A percentile compares a stretch with the other conserved stretches of the same genome.
These are phyloP conservation scores for Xanthoconium stramineum DNA, from an alignment of 768 basidiomycete genomes.

Conservation along the genomic window DNA sequence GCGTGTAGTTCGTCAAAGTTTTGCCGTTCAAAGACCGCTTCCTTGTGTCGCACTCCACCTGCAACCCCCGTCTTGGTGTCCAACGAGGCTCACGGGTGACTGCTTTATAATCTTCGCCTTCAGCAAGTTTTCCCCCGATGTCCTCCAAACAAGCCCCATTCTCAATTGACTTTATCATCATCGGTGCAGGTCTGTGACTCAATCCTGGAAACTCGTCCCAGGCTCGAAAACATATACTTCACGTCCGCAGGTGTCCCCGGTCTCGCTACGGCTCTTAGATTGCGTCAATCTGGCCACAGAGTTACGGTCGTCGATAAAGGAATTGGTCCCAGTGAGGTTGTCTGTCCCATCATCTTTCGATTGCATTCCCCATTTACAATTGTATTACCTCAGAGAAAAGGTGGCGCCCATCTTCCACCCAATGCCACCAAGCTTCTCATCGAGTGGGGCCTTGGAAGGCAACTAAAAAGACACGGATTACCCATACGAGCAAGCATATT, in stretches of 20 bases:
- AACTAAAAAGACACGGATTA: slow-evolving; percentile 36
- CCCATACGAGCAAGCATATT: slow-evolving; percentile 24
- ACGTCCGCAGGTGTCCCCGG: slow-evolving; percentile 43
- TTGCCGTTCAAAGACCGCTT: slow-evolving; percentile 21
- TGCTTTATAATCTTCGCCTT: background rate
- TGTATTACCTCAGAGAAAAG: slow-evolving; percentile 28
- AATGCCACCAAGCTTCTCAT: slow-evolving; percentile 57
- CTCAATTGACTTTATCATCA: slow-evolving; percentile 30
- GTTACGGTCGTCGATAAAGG: slow-evolving; percentile 56
- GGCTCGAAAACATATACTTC: background rate
- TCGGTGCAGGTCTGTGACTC: slow-evolving; percentile 27
- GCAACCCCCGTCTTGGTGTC: background rate
- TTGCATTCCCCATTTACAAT: background rate
- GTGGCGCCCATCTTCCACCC: slow-evolving; percentile 50
- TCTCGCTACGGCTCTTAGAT: slow-evolving; percentile 54
- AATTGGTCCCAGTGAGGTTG: slow-evolving; percentile 41
- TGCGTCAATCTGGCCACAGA: slow-evolving; percentile 56
- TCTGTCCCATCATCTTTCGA: background rate
- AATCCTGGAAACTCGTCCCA: background rate
- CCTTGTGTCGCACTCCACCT: background rate
- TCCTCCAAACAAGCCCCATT: slow-evolving; percentile 23
- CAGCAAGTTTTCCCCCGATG: slow-evolving; percentile 9
- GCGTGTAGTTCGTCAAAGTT: background rate
- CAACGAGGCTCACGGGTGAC: background rate
- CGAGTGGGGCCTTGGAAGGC: slow-evolving; percentile 53